These are phyloP conservation scores for Pichia sp. DNA, from an alignment of 1,139 yeast genomes.

Conservation along the genomic window DNA sequence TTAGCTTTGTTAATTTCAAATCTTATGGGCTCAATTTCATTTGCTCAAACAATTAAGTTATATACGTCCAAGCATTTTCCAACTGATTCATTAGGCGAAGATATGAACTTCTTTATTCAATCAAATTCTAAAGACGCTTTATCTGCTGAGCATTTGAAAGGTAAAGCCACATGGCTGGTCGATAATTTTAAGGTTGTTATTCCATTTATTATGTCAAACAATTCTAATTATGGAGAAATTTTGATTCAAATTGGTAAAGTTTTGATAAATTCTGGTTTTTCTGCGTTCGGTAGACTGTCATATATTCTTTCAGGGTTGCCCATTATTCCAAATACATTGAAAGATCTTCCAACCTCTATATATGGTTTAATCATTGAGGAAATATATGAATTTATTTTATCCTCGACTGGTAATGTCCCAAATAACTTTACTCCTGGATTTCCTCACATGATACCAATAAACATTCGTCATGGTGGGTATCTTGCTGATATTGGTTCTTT, in stretches of 20 bases:
- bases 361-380: conserved; percentile 54
- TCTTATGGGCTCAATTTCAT: conserved; percentile 54
- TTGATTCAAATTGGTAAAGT: conserved; percentile 51
- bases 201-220: conserved; percentile 27
- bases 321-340: conserved; percentile 22
- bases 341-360: conserved; percentile 30
- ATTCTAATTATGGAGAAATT: conserved; percentile 36
- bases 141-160: conserved; percentile 17
- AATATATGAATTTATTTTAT: conserved; percentile 57
- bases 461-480: conserved; percentile 54
- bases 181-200: conserved; percentile 25
- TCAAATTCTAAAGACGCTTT: conserved; percentile 18
- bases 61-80: conserved; percentile 41
- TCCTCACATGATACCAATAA: conserved; percentile 50
- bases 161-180: conserved; percentile 26
- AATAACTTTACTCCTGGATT: conserved; percentile 33
- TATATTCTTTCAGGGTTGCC: conserved; percentile 28
- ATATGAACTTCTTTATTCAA: conserved; percentile 26
- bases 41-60: conserved; percentile 50
- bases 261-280: conserved; percentile 35
- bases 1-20: conserved; percentile 68
- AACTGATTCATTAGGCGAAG: conserved; percentile 23
- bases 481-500: conserved; percentile 58
- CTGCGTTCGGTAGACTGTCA: conserved; percentile 20
- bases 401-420: conserved; percentile 28